Conservation (phyloP, 495 filamentous ascomycete genomes). For the Jackrogersella multiformis region DNA sequence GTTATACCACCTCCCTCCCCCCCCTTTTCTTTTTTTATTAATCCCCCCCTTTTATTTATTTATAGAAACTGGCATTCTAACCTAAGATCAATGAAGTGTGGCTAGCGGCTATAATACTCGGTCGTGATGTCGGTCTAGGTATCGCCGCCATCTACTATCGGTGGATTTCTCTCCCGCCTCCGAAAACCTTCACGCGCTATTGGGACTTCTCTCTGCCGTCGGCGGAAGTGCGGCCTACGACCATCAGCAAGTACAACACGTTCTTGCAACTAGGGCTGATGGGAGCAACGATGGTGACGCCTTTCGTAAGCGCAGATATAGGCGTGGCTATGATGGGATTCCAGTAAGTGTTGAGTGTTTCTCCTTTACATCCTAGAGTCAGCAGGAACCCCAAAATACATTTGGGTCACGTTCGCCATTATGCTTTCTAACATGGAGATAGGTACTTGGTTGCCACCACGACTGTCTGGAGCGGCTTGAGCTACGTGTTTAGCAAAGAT, state of each 20-base stretch:
- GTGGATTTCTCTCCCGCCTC: constrained; percentile 90
- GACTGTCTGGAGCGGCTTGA: constrained; percentile 84
- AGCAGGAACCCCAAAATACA: no score
- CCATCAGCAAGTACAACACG: constrained; percentile 90
- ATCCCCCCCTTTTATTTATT: no score
- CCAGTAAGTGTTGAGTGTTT: constrained; percentile 74
- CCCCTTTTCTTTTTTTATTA: no score
- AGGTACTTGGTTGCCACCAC: constrained; percentile 82
- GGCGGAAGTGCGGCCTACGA: constrained; percentile 91
- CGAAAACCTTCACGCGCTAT: constrained; percentile 91
- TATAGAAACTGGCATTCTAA: neutral
- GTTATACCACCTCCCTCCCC: neutral
- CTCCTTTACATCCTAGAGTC: constrained; percentile 11
- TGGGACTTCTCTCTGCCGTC: constrained; percentile 97
- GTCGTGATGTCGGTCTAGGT: constrained; percentile 86
- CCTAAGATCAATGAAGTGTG: constrained; percentile 65
- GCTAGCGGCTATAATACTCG: constrained; percentile 87
- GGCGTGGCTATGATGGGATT: constrained; percentile 66
- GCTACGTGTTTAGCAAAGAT: constrained; percentile 82
- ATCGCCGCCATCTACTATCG: constrained; percentile 92
- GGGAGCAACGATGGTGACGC: constrained; percentile 77
- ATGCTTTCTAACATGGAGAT: constrained; percentile 5
- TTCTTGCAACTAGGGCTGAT: constrained; percentile 81
- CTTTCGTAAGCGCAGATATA: constrained; percentile 69
- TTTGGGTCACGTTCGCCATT: neutral